Conservation (phyloP, 208 protist species). For the Trypanosomatidae sp. region DNA sequence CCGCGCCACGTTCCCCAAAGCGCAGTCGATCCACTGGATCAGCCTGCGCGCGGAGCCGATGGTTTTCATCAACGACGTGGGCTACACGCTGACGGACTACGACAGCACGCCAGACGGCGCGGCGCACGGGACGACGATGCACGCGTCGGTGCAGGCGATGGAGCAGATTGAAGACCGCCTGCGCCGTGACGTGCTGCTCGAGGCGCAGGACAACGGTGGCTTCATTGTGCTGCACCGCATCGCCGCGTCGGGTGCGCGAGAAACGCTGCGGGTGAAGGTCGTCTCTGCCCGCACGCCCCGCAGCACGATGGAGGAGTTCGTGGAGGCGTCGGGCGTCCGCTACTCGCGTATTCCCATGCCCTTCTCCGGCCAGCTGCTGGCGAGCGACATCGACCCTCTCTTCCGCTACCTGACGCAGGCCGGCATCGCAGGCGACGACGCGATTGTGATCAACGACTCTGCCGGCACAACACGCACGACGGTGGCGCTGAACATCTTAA, state of each 20-base stretch:
- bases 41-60: slow-evolving; percentile 87
- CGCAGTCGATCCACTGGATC: slow-evolving; percentile 67
- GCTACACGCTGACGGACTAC: slow-evolving; percentile 82
- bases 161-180: slow-evolving; percentile 90
- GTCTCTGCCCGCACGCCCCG: slow-evolving; percentile 65
- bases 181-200: slow-evolving; percentile 72
- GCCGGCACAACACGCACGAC: slow-evolving; percentile 72
- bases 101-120: slow-evolving; percentile 25
- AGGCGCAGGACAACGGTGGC: slow-evolving; percentile 77
- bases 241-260: slow-evolving; percentile 32
- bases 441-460: slow-evolving; percentile 82
- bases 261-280: slow-evolving; percentile 57
- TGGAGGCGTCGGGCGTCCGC: slow-evolving; percentile 36
- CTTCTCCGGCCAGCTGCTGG: slow-evolving; percentile 75
- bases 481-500: slow-evolving; percentile 83
- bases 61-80: slow-evolving; percentile 80
- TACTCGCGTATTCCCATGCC: slow-evolving; percentile 88
- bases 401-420: slow-evolving; percentile 57
- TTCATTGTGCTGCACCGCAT: slow-evolving; percentile 72
- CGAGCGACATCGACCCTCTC: slow-evolving; percentile 82
- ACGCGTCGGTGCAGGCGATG: slow-evolving; percentile 74
- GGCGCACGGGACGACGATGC: slow-evolving; percentile 72
- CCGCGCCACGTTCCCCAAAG: slow-evolving; percentile 52
- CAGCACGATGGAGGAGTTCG: slow-evolving; percentile 74
- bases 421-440: slow-evolving; percentile 36